Evolutionary conservation across 2,329 filamentous ascomycete species (phyloP).

Genomic region (Dothistroma septosporum): DNA sequence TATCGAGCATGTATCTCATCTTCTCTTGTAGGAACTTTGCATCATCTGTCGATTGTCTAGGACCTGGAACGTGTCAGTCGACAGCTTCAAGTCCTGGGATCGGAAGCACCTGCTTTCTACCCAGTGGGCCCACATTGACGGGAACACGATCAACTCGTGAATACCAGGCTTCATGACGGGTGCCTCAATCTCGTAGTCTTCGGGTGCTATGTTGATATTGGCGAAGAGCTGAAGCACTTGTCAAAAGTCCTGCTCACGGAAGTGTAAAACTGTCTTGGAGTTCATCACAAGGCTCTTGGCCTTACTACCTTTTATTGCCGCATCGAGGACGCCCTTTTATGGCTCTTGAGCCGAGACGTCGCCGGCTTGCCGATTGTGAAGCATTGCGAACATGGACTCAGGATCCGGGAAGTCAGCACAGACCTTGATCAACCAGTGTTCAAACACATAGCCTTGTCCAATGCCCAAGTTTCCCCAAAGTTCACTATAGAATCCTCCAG

Average conservation of each 20-base stretch:
- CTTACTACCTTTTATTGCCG: constrained; percentile 64
- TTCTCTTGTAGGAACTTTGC: constrained; percentile 66
- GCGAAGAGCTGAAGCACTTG: constrained; percentile 6
- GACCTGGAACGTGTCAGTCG: constrained; percentile 31
- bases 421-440: neutral
- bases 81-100: too few species aligned
- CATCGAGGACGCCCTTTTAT: constrained; percentile 51
- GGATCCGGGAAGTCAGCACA: constrained; percentile 48
- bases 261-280: constrained; percentile 71
- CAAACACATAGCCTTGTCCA: constrained; percentile 54
- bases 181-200: constrained; percentile 73
- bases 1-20: constrained; percentile 51
- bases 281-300: constrained; percentile 71
- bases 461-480: constrained; percentile 73
- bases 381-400: constrained; percentile 69
- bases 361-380: constrained; percentile 72
- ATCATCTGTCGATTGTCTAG: constrained; percentile 66
- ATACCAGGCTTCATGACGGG: constrained; percentile 56
- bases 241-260: constrained; percentile 50
- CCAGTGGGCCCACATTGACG: constrained; percentile 60
- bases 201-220: constrained; percentile 49
- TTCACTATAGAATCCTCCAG: constrained; percentile 69
- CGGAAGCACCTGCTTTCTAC: constrained; percentile 49
- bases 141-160: constrained; percentile 45
- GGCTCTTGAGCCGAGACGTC: constrained; percentile 66